Base-by-base conservation (phyloP, 305 asterid genomes). In the Plantago lanceolata region DNA sequence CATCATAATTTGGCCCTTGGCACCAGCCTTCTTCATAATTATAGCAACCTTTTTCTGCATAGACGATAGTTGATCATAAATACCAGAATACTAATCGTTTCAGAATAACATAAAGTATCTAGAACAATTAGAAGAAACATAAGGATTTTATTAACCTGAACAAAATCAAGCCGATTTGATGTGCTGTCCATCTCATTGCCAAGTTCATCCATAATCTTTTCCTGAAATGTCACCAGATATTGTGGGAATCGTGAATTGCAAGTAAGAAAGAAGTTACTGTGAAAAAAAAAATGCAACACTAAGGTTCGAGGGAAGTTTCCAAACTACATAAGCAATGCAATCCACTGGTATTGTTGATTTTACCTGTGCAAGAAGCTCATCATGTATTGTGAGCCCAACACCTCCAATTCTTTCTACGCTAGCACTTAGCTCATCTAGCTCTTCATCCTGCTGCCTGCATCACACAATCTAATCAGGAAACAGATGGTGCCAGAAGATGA, bases 301-400 rank as follows among this genome's bases (percentile, higher is more conserved):
- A 65, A 14, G 52, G 49, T 24, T 19, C 21, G 43, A 66, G 62
- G 50, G 45, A 47, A 16, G 16, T 45, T 24, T 56, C 33, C 49
- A 19, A 18, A 47, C 33, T 33, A n/a, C 16, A 47, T n/a, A 59
- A 16, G 31, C 18, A 21, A 24, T 63, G 16, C 50, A 51, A 61
- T 56, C 54, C 47, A 15, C 33, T 17, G 55, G 43, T 48, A 19
- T 14, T 24, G 70, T 43, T 7, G 56, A 64, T 6, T 20, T 64
- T 68, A 86, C 98, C 82, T 91, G 98, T 40, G 91, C 85, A 69
- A 80, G 89, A 67, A 93, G 94, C 83, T 93, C 97, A 65, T 93
- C 98, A 26, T 89, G 98, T 74, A 93, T 87, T 3, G 98, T 93
- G 59, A 89, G 97, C 73, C 98, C 96, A 70, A 89, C 95, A 19